phyloP scores from a whole-genome alignment of 2,329 filamentous ascomycete genomes.

The Pyrenophora tritici-repentis region DNA sequence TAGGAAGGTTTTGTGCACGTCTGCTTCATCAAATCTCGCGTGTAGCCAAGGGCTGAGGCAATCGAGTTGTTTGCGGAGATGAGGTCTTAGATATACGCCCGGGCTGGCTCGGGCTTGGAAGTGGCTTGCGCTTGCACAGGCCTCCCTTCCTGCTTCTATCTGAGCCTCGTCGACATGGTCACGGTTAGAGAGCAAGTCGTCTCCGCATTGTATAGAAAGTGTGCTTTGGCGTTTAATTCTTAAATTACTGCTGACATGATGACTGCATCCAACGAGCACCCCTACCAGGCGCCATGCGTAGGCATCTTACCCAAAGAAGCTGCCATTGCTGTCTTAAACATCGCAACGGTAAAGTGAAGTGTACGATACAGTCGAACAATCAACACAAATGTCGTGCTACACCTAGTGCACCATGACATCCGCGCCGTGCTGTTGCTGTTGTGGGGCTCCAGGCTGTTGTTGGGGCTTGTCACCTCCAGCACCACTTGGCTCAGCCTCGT shows the following conservation, averaged over 20 bases:
- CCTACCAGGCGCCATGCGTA: constrained; percentile 1
- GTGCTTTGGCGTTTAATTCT: neutral
- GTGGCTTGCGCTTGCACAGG: constrained; percentile 19
- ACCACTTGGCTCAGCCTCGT: constrained; percentile 52
- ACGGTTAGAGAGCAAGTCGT: neutral
- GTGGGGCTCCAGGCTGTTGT: constrained; percentile 30
- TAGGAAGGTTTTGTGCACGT: constrained; percentile 13
- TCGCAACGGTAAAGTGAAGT: neutral
- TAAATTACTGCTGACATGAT: neutral
- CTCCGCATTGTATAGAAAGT: neutral
- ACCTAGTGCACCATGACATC: constrained; percentile 51
- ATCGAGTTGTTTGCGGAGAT: constrained; percentile 21
- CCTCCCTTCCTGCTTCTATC: neutral
- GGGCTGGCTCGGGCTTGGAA: constrained; percentile 17
- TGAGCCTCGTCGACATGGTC: neutral
- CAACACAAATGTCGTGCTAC: neutral
- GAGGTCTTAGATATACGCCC: constrained; percentile 13
- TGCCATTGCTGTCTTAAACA: neutral
- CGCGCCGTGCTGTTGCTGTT: constrained; percentile 32
- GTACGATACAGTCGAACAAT: constrained; percentile 2
- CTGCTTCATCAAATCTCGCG: constrained; percentile 17
- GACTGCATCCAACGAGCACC: constrained; percentile 2
- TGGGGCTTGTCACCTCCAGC: constrained; percentile 44
- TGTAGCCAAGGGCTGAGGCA: neutral
- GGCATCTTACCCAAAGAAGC: neutral